Conservation (phyloP, 129 eudicot genomes). For the Arctium minus region DNA sequence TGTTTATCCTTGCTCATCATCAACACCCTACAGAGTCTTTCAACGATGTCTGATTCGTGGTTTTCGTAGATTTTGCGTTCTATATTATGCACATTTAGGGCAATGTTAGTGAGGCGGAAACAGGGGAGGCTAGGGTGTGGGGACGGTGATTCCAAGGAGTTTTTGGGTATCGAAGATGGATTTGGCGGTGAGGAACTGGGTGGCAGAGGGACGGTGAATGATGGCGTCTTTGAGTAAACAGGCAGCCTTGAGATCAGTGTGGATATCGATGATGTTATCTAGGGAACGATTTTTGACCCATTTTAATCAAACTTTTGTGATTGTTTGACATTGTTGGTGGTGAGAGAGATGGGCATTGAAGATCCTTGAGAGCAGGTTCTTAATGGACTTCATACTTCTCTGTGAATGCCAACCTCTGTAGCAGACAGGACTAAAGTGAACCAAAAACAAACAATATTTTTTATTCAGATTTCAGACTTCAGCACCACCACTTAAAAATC, state of each 20-base stretch:
- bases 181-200: constrained; percentile 57
- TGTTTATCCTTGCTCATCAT: constrained; percentile 57
- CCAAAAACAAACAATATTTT: no score
- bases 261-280: constrained; percentile 77
- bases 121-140: constrained; percentile 72
- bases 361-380: neutral
- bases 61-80: constrained; percentile 36
- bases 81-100: constrained; percentile 35
- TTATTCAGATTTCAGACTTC: no score
- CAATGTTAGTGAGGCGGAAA: constrained; percentile 39
- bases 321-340: constrained; percentile 15
- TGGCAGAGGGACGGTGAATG: constrained; percentile 42
- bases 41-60: constrained; percentile 37
- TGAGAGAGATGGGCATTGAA: neutral
- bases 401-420: neutral
- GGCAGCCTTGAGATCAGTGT: constrained; percentile 84
- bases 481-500: no score
- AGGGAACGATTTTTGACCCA: constrained; percentile 58
- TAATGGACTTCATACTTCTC: constrained; percentile 14
- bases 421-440: neutral
- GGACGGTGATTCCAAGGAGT: constrained; percentile 74
- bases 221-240: constrained; percentile 67
- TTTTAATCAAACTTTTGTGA: constrained; percentile 35
- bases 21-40: constrained; percentile 51
- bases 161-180: constrained; percentile 61